Conservation (phyloP, 192 early-diverging fungal species). For the Coemansia sp. region DNA sequence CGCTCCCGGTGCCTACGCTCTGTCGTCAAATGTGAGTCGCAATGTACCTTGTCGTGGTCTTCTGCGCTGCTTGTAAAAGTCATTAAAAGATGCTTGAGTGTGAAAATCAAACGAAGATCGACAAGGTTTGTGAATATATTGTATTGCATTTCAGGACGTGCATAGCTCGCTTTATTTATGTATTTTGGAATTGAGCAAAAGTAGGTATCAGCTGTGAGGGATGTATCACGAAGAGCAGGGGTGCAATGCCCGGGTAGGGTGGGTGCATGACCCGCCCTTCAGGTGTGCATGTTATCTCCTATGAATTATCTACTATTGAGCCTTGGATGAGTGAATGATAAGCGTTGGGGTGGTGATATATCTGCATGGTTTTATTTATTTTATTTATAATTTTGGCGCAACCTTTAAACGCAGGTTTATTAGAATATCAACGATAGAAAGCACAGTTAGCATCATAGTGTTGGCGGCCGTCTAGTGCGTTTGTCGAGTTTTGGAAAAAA, state of each 20-base stretch:
- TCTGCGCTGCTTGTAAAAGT: constrained; percentile 9
- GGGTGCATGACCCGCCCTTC: background rate
- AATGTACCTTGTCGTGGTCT: constrained; percentile 68
- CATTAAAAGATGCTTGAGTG: background rate
- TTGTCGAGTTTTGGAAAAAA: too few relatives aligned
- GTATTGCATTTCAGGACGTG: background rate
- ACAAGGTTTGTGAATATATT: background rate
- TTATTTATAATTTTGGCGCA: too few relatives aligned
- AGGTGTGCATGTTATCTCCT: background rate
- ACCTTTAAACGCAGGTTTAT: too few relatives aligned
- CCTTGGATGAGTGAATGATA: background rate
- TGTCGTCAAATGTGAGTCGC: constrained; percentile 81
- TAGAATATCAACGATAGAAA: too few relatives aligned
- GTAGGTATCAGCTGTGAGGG: background rate
- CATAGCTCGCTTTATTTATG: background rate
- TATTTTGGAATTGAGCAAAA: background rate
- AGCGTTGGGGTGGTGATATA: background rate
- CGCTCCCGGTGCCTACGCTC: constrained; percentile 81
- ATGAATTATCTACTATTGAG: background rate
- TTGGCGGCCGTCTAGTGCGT: too few relatives aligned
- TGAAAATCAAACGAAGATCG: background rate
- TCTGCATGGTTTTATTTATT: background rate
- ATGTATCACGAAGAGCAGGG: background rate
- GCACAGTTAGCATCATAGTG: too few relatives aligned
- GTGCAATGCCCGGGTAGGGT: background rate